Conservation (phyloP, 2,329 filamentous ascomycete genomes). For the Cryphonectria radicalis region DNA sequence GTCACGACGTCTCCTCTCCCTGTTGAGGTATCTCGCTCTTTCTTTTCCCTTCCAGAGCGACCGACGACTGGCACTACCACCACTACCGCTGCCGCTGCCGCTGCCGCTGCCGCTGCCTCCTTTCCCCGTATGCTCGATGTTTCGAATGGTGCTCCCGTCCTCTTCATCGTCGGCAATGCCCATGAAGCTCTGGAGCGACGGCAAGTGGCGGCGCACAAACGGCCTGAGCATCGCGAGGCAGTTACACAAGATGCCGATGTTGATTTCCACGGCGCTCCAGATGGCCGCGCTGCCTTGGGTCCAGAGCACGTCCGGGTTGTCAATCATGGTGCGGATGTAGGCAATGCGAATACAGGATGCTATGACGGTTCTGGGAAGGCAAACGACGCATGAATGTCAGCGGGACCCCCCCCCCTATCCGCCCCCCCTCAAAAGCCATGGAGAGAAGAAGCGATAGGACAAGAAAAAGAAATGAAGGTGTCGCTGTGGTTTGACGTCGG, state of each 20-base stretch:
- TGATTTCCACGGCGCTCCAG: slow-evolving; percentile 42
- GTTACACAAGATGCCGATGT: slow-evolving; percentile 39
- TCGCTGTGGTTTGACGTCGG: background rate
- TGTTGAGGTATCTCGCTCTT: background rate
- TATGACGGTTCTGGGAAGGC: slow-evolving; percentile 32
- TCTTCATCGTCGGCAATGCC: slow-evolving; percentile 13
- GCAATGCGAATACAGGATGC: slow-evolving; percentile 36
- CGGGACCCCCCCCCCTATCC: too few relatives aligned
- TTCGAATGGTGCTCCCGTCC: background rate
- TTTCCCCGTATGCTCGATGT: background rate
- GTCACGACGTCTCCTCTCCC: slow-evolving; percentile 11
- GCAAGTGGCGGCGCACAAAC: slow-evolving; percentile 33
- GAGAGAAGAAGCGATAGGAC: too few relatives aligned
- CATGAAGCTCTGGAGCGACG: slow-evolving; percentile 28
- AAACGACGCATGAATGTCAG: background rate
- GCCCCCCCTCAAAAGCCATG: too few relatives aligned
- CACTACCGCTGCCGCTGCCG: background rate
- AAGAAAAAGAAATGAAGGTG: background rate
- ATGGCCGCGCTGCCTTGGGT: slow-evolving; percentile 34
- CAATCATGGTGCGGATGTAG: slow-evolving; percentile 34
- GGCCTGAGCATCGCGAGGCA: slow-evolving; percentile 35
- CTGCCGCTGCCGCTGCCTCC: background rate
- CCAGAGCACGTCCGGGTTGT: slow-evolving; percentile 41
- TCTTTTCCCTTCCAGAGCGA: background rate
- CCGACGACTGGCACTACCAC: background rate